Percentiles rank a stretch among this genome's conserved stretches.
Evolutionary conservation across 148 eudicot species (phyloP).

Genomic region (Camellia lanceoleosa): DNA sequence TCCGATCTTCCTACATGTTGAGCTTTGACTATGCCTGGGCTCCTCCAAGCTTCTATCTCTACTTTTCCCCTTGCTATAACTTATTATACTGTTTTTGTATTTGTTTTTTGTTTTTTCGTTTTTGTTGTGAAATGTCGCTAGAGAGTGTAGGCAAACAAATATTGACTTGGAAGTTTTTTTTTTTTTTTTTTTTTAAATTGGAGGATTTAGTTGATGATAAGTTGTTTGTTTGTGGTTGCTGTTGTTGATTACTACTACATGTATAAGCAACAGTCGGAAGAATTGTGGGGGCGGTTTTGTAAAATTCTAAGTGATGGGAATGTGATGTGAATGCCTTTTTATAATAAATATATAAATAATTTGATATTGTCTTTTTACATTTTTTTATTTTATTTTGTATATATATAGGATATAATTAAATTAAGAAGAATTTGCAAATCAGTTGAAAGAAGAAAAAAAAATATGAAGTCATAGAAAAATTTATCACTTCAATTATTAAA

Average conservation of each 20-base stretch:
- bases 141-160: background rate
- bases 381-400: no score
- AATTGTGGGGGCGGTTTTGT: background rate
- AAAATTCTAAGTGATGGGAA: background rate
- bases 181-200: background rate
- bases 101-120: background rate
- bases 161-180: background rate
- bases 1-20: conserved; percentile 62
- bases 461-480: no score
- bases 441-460: no score
- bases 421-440: no score
- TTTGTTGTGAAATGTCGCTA: background rate
- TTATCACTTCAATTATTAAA: no score
- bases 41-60: background rate
- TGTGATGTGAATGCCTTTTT: no score
- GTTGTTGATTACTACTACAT: background rate
- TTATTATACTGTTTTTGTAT: background rate
- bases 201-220: background rate
- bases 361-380: no score
- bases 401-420: no score
- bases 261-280: background rate
- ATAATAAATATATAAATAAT: no score
- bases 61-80: background rate
- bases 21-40: background rate
- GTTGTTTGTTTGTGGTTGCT: background rate